phyloP scores from a whole-genome alignment of 768 basidiomycete species.

The Chalciporus sphaerocephalus region DNA sequence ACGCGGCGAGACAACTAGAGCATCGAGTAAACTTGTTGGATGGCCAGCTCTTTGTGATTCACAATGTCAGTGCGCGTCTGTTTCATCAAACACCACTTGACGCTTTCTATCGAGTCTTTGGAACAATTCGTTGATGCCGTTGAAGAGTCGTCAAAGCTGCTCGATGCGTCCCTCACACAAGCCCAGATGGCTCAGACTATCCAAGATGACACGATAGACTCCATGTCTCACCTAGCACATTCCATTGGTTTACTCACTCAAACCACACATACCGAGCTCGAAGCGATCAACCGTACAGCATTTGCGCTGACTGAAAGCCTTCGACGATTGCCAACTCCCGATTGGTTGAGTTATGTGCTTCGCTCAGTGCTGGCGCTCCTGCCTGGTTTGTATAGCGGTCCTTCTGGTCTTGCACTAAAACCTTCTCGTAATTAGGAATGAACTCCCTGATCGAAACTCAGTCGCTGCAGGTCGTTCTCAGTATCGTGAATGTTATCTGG shows the following conservation, averaged over 20 bases:
- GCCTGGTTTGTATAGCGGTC: slow-evolving; percentile 22
- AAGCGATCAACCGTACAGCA: slow-evolving; percentile 45
- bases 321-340: slow-evolving; percentile 10
- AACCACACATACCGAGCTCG: slow-evolving; percentile 40
- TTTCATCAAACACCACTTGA: slow-evolving; percentile 19
- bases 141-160: slow-evolving; percentile 22
- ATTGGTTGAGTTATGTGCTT: slow-evolving; percentile 22
- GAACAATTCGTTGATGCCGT: slow-evolving; percentile 15
- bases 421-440: slow-evolving; percentile 10
- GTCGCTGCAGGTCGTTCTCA: slow-evolving; percentile 23
- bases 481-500: slow-evolving; percentile 27
- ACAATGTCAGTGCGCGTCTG: slow-evolving; percentile 25
- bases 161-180: slow-evolving; percentile 31
- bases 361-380: slow-evolving; percentile 12
- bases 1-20: slow-evolving; percentile 26
- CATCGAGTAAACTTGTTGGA: slow-evolving; percentile 26
- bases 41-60: slow-evolving; percentile 23
- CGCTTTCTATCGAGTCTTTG: slow-evolving; percentile 14
- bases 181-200: slow-evolving; percentile 31
- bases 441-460: slow-evolving; percentile 23
- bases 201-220: slow-evolving; percentile 36
- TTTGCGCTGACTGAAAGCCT: slow-evolving; percentile 27
- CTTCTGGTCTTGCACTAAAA: not conserved
- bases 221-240: slow-evolving; percentile 35
- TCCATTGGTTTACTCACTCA: slow-evolving; percentile 36